These are phyloP conservation scores for Penicillium expansum DNA, from an alignment of 2,329 filamentous ascomycete genomes.

Conservation along the genomic window DNA sequence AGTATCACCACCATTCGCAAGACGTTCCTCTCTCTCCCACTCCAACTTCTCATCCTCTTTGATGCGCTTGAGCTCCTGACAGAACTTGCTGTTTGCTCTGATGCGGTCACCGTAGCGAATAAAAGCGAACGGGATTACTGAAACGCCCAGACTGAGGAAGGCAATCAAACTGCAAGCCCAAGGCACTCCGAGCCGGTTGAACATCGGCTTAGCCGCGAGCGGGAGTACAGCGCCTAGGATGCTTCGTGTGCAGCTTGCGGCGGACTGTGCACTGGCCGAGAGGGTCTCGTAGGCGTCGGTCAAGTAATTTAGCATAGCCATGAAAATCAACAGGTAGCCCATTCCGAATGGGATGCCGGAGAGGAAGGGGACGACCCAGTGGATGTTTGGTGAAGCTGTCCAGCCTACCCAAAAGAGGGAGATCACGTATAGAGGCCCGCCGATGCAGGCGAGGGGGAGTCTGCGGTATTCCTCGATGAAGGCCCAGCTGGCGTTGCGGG, in stretches of 20 bases:
- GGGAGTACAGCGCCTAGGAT: constrained; percentile 58
- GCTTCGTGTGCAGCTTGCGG: constrained; percentile 52
- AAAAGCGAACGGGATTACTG: constrained; percentile 44
- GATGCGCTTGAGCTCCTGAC: constrained; percentile 39
- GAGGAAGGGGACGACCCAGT: constrained; percentile 53
- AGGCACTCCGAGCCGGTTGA: constrained; percentile 39
- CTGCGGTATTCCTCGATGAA: constrained; percentile 55
- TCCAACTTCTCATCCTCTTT: constrained; percentile 33
- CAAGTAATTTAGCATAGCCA: constrained; percentile 64
- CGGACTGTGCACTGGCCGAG: constrained; percentile 57
- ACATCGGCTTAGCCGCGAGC: constrained; percentile 49
- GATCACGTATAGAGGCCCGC: constrained; percentile 58
- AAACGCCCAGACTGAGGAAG: constrained; percentile 40
- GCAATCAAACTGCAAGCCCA: constrained; percentile 46
- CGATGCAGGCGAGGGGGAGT: constrained; percentile 69
- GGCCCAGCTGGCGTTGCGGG: constrained; percentile 25
- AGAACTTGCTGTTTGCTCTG: constrained; percentile 43
- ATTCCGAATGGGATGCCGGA: constrained; percentile 63
- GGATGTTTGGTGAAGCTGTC: constrained; percentile 31
- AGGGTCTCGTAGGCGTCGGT: constrained; percentile 67
- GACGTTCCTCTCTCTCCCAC: constrained; percentile 17
- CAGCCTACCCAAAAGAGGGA: constrained; percentile 53
- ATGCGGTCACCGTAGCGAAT: constrained; percentile 42
- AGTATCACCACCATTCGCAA: constrained; percentile 1
- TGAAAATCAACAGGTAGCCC: constrained; percentile 62